Conservation (phyloP, 2,329 filamentous ascomycete species). For the Metarhizium robertsii region DNA sequence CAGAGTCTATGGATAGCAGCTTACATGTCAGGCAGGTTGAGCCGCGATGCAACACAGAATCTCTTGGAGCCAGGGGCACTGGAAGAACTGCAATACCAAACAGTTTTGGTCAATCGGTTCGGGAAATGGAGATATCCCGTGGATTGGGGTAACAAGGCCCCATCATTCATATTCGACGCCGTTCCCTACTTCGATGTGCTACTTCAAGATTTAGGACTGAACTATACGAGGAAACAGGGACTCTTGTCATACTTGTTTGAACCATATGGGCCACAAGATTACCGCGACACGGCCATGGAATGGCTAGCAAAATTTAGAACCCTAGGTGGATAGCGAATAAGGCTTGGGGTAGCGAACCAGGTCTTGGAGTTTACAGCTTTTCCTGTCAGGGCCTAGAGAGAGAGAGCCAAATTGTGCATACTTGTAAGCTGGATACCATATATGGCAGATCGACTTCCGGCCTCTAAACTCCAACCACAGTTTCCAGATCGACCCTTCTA, state of each 20-base stretch:
- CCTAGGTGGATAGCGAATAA: background rate
- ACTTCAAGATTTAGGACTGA: constrained; percentile 53
- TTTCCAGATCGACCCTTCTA: no score
- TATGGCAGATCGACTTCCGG: no score
- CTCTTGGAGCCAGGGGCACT: background rate
- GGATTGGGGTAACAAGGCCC: constrained; percentile 50
- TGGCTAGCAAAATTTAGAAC: background rate
- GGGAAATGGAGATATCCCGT: constrained; percentile 56
- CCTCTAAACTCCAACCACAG: no score
- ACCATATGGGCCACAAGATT: constrained; percentile 48
- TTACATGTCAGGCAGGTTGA: constrained; percentile 35
- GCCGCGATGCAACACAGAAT: constrained; percentile 20
- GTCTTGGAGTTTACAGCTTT: constrained; percentile 23
- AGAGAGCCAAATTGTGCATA: no score
- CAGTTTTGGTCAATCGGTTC: constrained; percentile 55
- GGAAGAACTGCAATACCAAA: constrained; percentile 34
- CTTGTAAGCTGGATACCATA: no score
- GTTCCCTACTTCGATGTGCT: constrained; percentile 62
- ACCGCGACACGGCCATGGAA: constrained; percentile 15
- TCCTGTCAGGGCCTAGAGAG: no score
- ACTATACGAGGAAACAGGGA: constrained; percentile 32
- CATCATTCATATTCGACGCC: constrained; percentile 65
- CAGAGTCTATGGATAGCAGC: constrained; percentile 46
- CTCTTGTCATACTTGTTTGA: constrained; percentile 32
- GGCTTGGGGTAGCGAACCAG: background rate